A percentile compares a stretch with the other conserved stretches of the same genome.
These are phyloP conservation scores for Monosporozyma servazzii DNA, from an alignment of 805 yeast species.

Conservation along the genomic window DNA sequence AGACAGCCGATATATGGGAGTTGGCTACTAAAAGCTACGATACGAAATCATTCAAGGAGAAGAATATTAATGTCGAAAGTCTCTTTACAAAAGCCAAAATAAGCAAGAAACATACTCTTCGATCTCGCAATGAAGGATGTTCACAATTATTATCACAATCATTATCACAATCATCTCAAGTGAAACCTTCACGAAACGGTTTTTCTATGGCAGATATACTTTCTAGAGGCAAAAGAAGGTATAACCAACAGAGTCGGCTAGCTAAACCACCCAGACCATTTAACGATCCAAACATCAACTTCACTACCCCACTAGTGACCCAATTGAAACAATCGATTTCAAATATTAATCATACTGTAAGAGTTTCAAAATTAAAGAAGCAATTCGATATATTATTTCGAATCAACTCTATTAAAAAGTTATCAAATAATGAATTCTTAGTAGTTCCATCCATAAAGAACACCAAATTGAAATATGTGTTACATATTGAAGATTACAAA, in stretches of 20 bases:
- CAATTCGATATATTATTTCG: slow-evolving; percentile 1
- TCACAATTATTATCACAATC: not conserved
- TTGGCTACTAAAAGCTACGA: not conserved
- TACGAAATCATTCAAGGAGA: not conserved
- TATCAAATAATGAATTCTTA: slow-evolving; percentile 2
- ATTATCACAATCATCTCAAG: not conserved
- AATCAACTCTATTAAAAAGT: not conserved
- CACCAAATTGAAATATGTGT: not conserved
- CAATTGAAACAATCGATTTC: not conserved
- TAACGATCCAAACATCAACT: not conserved
- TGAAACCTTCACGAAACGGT: not conserved
- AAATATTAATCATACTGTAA: not conserved
- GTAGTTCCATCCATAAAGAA: not conserved
- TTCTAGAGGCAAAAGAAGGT: not conserved
- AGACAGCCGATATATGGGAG: not conserved
- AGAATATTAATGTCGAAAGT: not conserved
- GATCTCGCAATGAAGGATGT: not conserved
- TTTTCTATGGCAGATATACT: not conserved
- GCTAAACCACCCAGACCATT: not conserved
- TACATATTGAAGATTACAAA: not conserved
- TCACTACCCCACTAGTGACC: not conserved
- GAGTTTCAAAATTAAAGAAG: not conserved
- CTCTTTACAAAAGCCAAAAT: not conserved
- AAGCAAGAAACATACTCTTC: not conserved
- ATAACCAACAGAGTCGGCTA: not conserved